Evolutionary conservation across 31 red algal genomes (phyloP).

Genomic region (Odonthalia washingtoniensis): DNA sequence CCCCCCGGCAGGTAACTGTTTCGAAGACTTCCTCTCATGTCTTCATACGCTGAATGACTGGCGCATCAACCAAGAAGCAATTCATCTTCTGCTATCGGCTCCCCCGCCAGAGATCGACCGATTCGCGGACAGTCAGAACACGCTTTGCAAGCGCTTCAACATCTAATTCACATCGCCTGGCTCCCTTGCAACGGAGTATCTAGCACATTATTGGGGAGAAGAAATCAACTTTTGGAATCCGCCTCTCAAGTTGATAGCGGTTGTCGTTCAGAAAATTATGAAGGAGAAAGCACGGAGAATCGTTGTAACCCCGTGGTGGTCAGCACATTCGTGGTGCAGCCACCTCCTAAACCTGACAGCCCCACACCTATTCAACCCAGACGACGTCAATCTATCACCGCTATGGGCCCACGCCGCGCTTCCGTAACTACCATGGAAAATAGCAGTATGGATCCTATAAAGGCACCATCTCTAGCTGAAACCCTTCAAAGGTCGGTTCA

Average conservation of each 20-base stretch:
- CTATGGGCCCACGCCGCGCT: not conserved
- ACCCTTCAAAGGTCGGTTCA: not conserved
- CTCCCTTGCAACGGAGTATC: not conserved
- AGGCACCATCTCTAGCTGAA: not conserved
- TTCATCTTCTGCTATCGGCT: not conserved
- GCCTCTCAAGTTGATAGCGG: no score
- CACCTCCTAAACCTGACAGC: no score
- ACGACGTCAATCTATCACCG: not conserved
- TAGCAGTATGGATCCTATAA: not conserved
- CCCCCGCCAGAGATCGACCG: not conserved
- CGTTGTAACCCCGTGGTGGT: constrained; percentile 36
- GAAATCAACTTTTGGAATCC: no score
- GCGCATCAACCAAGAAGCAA: not conserved
- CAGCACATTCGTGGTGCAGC: not conserved
- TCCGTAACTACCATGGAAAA: constrained; percentile 4
- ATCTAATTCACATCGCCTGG: not conserved
- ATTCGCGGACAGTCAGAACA: no score
- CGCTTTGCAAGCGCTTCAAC: not conserved
- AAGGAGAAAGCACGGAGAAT: no score
- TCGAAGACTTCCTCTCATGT: no score
- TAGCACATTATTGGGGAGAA: constrained; percentile 16
- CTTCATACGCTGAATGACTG: not conserved
- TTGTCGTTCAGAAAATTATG: no score
- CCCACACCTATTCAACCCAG: not conserved
- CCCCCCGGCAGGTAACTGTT: constrained; percentile 36